phyloP scores from a whole-genome alignment of 2,329 filamentous ascomycete species.

The Monilinia aucupariae region DNA sequence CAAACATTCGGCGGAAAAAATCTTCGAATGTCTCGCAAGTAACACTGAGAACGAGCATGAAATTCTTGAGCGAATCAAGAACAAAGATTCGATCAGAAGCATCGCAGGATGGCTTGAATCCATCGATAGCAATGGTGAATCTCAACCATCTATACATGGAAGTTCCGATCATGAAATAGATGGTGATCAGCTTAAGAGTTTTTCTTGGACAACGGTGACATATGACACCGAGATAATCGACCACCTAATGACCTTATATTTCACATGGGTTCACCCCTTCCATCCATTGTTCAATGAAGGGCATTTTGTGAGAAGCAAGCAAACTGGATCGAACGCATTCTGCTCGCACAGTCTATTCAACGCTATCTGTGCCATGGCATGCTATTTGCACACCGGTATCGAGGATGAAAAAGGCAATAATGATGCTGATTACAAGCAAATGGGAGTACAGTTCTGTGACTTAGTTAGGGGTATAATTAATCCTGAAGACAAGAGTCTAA shows the following conservation, averaged over 20 bases:
- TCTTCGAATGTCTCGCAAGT: conserved; percentile 29
- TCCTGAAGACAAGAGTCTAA: conserved; percentile 25
- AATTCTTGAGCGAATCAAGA: conserved; percentile 32
- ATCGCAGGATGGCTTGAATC: conserved; percentile 32
- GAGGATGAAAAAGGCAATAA: conserved; percentile 19
- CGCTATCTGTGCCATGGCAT: conserved; percentile 35
- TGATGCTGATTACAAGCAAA: conserved; percentile 26
- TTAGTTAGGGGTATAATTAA: conserved; percentile 27
- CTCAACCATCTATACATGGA: conserved; percentile 22
- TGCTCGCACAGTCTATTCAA: conserved; percentile 34
- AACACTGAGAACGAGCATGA: conserved; percentile 31
- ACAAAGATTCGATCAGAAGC: conserved; percentile 30
- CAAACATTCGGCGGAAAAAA: neutral
- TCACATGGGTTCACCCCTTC: conserved; percentile 36
- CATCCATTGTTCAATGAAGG: conserved; percentile 35
- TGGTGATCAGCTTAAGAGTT: conserved; percentile 10
- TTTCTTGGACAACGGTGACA: conserved; percentile 32
- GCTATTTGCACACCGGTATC: conserved; percentile 28
- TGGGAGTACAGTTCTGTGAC: conserved; percentile 30
- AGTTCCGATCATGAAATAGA: conserved; percentile 30
- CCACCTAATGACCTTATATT: conserved; percentile 35
- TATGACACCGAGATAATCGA: conserved; percentile 27
- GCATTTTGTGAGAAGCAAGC: conserved; percentile 31
- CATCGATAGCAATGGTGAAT: conserved; percentile 27
- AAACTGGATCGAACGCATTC: conserved; percentile 22